A percentile compares a stretch with the other conserved stretches of the same genome.
These are phyloP conservation scores for Cystobasidium onofrii DNA, from an alignment of 768 basidiomycete genomes.

Conservation along the genomic window DNA sequence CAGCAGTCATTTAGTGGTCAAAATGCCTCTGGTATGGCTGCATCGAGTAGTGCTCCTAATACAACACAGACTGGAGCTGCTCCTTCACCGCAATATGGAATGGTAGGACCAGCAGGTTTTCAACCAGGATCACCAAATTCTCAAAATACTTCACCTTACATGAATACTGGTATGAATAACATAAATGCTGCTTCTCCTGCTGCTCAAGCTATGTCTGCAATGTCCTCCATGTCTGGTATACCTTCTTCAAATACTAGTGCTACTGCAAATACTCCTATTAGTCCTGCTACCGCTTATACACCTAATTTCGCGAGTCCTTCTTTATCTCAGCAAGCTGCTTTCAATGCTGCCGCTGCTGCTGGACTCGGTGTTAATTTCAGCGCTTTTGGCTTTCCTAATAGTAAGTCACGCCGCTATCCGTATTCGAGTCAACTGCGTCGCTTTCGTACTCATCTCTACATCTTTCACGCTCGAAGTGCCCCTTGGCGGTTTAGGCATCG, in stretches of 20 bases:
- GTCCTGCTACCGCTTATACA: not conserved
- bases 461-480: too few relatives aligned
- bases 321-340: conserved; percentile 2
- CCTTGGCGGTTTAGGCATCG: conserved; percentile 3
- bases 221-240: not conserved
- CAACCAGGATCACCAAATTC: not conserved
- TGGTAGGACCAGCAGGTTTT: conserved; percentile 21
- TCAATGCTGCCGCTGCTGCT: conserved; percentile 4
- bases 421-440: too few relatives aligned
- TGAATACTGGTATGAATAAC: not conserved
- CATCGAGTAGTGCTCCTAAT: not conserved
- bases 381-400: conserved; percentile 14
- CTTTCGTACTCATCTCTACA: too few relatives aligned
- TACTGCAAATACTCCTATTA: not conserved
- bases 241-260: not conserved
- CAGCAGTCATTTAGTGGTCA: not conserved
- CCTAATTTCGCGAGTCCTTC: not conserved
- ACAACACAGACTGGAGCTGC: not conserved
- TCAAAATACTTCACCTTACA: not conserved
- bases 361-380: not conserved
- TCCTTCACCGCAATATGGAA: not conserved
- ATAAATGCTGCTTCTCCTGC: not conserved
- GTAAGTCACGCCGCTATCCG: not conserved
- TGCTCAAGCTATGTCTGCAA: conserved; percentile 12
- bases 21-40: not conserved